A percentile compares a stretch with the other conserved stretches of the same genome.
Conservation (phyloP, 1,139 yeast genomes). For the Sugiyamaella xylanicola region DNA sequence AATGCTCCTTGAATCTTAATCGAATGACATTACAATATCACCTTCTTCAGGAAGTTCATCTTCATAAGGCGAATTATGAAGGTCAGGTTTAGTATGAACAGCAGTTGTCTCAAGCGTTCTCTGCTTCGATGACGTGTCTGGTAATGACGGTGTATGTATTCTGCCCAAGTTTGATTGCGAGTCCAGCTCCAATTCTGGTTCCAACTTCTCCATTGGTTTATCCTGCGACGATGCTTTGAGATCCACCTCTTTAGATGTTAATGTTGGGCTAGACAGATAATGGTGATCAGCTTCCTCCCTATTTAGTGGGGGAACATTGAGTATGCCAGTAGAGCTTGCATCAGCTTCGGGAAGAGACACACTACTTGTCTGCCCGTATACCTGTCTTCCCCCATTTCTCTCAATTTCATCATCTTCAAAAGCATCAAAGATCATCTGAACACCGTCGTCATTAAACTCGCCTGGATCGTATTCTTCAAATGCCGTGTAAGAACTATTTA, state of each 20-base stretch:
- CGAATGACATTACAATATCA: slow-evolving; percentile 27
- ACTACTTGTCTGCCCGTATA: background rate
- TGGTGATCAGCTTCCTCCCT: too few species aligned
- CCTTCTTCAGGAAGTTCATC: slow-evolving; percentile 21
- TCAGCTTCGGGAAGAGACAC: background rate
- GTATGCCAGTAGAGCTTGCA: too few species aligned
- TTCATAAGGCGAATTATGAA: background rate
- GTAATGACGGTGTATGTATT: background rate
- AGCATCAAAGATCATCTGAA: slow-evolving; percentile 36
- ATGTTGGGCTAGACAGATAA: too few species aligned
- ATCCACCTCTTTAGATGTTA: too few species aligned
- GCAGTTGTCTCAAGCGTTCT: background rate
- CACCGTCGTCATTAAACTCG: slow-evolving; percentile 23
- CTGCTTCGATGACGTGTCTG: background rate
- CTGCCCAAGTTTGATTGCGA: too few species aligned
- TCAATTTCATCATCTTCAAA: slow-evolving; percentile 27
- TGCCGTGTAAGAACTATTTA: slow-evolving; percentile 16
- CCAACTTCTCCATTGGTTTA: too few species aligned
- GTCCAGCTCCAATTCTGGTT: too few species aligned
- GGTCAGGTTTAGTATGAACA: background rate
- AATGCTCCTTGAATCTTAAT: slow-evolving; percentile 13
- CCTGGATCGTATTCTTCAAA: slow-evolving; percentile 24
- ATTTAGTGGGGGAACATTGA: too few species aligned
- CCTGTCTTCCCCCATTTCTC: slow-evolving; percentile 16
- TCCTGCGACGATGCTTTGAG: too few species aligned